Evolutionary conservation across 768 basidiomycete genomes (phyloP).

Genomic region (Nidularia sp.): DNA sequence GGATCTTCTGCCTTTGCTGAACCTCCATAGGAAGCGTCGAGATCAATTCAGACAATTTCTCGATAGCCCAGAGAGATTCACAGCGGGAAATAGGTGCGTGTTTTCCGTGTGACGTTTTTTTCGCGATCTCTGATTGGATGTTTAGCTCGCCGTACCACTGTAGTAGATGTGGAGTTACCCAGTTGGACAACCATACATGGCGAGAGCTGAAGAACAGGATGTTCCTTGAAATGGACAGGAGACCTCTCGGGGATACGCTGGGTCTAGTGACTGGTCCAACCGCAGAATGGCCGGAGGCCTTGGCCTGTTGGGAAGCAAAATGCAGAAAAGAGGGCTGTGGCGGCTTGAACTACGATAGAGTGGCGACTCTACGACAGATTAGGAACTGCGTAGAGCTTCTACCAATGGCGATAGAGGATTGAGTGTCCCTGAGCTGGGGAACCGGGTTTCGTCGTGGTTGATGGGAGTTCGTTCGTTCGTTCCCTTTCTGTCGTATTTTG

Average conservation of each 20-base stretch:
- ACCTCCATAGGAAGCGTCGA: conserved; percentile 53
- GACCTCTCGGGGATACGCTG: conserved; percentile 58
- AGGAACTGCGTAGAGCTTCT: conserved; percentile 51
- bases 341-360: conserved; percentile 56
- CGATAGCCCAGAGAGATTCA: conserved; percentile 59
- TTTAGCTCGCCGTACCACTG: conserved; percentile 38
- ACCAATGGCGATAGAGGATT: conserved; percentile 32
- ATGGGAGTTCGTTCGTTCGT: no score
- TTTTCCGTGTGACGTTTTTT: neutral
- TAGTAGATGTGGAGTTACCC: conserved; percentile 46
- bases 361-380: conserved; percentile 54
- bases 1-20: conserved; percentile 48
- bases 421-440: neutral
- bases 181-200: conserved; percentile 60
- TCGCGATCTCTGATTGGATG: no score
- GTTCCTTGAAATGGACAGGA: conserved; percentile 52
- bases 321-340: conserved; percentile 49
- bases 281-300: conserved; percentile 53
- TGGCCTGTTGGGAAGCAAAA: conserved; percentile 58
- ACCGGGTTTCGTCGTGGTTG: no score
- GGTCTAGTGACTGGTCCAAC: conserved; percentile 34
- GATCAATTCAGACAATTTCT: conserved; percentile 47
- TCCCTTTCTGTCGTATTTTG: no score
- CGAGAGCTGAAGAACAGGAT: conserved; percentile 55
- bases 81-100: conserved; percentile 37